These are phyloP conservation scores for Parathielavia hyrcaniae DNA, from an alignment of 495 filamentous ascomycete genomes.

Conservation along the genomic window DNA sequence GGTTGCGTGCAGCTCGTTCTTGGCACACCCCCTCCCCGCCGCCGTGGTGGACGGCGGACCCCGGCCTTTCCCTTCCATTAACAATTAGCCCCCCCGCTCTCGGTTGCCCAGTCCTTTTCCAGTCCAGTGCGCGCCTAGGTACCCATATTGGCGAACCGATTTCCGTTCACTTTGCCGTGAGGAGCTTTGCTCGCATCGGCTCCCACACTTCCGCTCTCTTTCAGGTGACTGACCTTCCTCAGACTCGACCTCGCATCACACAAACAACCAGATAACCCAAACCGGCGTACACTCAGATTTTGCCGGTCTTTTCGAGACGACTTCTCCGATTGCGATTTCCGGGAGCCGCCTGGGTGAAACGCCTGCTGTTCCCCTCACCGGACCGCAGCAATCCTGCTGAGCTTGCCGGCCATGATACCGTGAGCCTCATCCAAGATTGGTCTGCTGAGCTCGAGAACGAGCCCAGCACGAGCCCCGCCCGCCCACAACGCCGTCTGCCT, in stretches of 20 bases:
- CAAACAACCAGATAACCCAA: too few relatives aligned
- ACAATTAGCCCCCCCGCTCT: slow-evolving; percentile 12
- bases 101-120: slow-evolving; percentile 28
- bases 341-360: slow-evolving; percentile 11
- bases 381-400: slow-evolving; percentile 8
- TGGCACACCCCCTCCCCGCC: slow-evolving; percentile 26
- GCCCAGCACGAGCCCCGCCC: slow-evolving; percentile 17
- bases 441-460: slow-evolving; percentile 27
- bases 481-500: slow-evolving; percentile 7
- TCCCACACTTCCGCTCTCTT: slow-evolving; percentile 12
- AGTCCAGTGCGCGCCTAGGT: slow-evolving; percentile 25
- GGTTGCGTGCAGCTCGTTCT: slow-evolving; percentile 29
- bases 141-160: slow-evolving; percentile 13
- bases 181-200: slow-evolving; percentile 20
- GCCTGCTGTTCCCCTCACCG: slow-evolving; percentile 4
- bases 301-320: too few relatives aligned
- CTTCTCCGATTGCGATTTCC: background rate
- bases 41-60: slow-evolving; percentile 17
- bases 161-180: slow-evolving; percentile 32
- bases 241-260: background rate
- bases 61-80: slow-evolving; percentile 1
- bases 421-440: slow-evolving; percentile 28
- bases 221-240: slow-evolving; percentile 1
- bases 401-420: slow-evolving; percentile 32
- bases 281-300: too few relatives aligned